These are phyloP conservation scores for Penicillium sp. DNA, from an alignment of 2,329 filamentous ascomycete species.

Conservation along the genomic window DNA sequence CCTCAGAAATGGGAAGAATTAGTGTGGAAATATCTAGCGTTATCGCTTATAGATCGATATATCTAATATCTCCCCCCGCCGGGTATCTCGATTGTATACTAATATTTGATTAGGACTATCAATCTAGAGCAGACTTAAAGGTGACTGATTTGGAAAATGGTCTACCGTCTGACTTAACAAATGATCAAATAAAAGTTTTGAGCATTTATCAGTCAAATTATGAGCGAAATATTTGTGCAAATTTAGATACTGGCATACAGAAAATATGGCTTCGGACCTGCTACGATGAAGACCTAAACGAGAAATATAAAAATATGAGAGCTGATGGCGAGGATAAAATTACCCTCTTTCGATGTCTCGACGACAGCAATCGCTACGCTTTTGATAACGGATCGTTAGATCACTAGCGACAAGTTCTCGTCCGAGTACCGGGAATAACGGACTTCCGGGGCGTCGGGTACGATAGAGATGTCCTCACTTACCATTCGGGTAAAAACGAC, in stretches of 20 bases:
- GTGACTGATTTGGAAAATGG: no score
- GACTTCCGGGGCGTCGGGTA: background rate
- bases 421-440: constrained; percentile 1
- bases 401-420: constrained; percentile 1
- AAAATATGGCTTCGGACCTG: constrained; percentile 2
- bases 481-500: constrained; percentile 1
- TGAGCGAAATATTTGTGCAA: constrained; percentile 1
- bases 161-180: background rate
- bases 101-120: no score
- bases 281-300: constrained; percentile 1
- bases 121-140: no score
- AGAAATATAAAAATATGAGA: background rate
- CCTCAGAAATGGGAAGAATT: constrained; percentile 4
- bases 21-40: constrained; percentile 3
- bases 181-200: constrained; percentile 1
- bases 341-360: constrained; percentile 2
- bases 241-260: background rate
- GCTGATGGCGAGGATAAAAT: background rate
- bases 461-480: background rate
- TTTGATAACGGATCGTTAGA: background rate
- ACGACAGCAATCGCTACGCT: background rate
- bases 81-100: background rate
- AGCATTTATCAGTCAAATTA: background rate
- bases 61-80: background rate
- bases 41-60: constrained; percentile 4